Percentiles rank a stretch among this genome's conserved stretches.
Conservation (phyloP, 495 filamentous ascomycete genomes). For the Letharia columbiana region DNA sequence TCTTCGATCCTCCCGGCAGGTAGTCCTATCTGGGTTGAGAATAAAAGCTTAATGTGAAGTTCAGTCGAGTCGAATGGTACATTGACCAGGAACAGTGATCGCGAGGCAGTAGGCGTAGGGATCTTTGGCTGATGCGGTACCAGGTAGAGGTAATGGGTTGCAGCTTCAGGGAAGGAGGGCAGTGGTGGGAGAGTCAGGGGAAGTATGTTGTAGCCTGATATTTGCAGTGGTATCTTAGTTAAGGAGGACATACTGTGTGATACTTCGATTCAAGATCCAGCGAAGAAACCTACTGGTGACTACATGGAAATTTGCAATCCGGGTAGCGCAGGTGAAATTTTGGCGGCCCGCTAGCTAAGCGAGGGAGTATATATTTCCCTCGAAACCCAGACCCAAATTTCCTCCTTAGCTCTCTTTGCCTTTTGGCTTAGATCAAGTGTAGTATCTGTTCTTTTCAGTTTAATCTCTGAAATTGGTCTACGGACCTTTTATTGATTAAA, state of each 20-base stretch:
- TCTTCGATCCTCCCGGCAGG: conserved; percentile 67
- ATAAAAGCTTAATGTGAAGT: conserved; percentile 63
- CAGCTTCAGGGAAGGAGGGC: conserved; percentile 48
- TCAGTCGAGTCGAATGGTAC: conserved; percentile 78
- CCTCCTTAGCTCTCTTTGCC: conserved; percentile 37
- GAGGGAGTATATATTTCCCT: background rate
- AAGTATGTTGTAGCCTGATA: conserved; percentile 42
- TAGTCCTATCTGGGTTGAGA: conserved; percentile 50
- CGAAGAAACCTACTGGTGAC: too few species aligned
- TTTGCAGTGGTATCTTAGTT: conserved; percentile 24
- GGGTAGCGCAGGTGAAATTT: conserved; percentile 7
- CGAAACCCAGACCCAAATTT: conserved; percentile 10
- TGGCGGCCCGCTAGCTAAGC: conserved; percentile 30
- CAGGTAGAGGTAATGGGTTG: conserved; percentile 78
- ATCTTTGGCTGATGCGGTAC: conserved; percentile 71
- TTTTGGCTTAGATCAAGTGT: conserved; percentile 97
- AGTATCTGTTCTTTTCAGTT: conserved; percentile 42
- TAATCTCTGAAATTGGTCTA: conserved; percentile 69
- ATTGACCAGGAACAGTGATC: conserved; percentile 82
- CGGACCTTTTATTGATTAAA: conserved; percentile 72
- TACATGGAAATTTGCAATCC: background rate
- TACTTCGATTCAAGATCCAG: background rate
- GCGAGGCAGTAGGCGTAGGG: conserved; percentile 58
- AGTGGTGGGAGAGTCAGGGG: conserved; percentile 52
- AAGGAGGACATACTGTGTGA: conserved; percentile 13